These are phyloP conservation scores for Leucoagaricus sp. DNA, from an alignment of 1,284 basidiomycete genomes.

Conservation along the genomic window DNA sequence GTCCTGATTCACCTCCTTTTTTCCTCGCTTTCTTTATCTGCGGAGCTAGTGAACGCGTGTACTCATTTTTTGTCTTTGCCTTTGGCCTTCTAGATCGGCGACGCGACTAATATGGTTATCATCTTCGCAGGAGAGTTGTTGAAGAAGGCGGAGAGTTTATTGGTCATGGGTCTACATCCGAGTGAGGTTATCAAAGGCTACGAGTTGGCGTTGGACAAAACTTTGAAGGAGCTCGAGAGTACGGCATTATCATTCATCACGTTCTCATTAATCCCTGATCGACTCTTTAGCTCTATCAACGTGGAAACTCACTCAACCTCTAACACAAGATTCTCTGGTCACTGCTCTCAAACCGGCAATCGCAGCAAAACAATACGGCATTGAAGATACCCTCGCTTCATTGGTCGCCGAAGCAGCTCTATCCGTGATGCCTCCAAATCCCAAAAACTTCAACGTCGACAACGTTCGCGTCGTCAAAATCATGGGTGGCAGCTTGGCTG, in stretches of 20 bases:
- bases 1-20: background rate
- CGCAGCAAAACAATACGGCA: constrained; percentile 97
- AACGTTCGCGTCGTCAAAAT: constrained; percentile 99
- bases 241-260: constrained; percentile 34
- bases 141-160: constrained; percentile 90
- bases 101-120: constrained; percentile 94
- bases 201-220: constrained; percentile 89
- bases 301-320: constrained; percentile 72
- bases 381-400: constrained; percentile 80
- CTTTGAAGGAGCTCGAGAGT: constrained; percentile 91
- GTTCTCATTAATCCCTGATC: constrained; percentile 15
- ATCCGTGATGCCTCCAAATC: constrained; percentile 87
- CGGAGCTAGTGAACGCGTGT: background rate
- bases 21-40: background rate
- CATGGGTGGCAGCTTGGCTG: constrained; percentile 86
- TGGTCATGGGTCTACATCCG: constrained; percentile 97
- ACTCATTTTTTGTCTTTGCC: background rate
- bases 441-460: constrained; percentile 95
- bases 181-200: constrained; percentile 95
- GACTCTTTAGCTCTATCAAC: constrained; percentile 58
- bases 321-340: constrained; percentile 78
- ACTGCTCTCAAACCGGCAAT: constrained; percentile 89
- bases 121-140: constrained; percentile 96
- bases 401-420: constrained; percentile 94
- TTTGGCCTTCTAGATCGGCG: constrained; percentile 77